Evolutionary conservation across 1,284 basidiomycete species (phyloP).

Genomic region (Cryptococcus sp.): DNA sequence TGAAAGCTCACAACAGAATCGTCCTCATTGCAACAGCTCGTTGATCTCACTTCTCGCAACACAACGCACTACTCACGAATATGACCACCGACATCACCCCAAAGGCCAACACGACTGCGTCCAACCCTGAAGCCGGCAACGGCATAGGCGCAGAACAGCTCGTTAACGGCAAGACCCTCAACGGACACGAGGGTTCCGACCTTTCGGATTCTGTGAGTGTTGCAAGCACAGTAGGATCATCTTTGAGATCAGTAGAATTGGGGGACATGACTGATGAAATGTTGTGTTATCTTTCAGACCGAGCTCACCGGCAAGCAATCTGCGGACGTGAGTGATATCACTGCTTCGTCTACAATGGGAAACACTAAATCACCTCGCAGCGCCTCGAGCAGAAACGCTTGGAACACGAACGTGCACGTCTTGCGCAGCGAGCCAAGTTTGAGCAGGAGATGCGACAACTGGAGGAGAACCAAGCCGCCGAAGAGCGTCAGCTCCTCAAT

Average conservation of each 20-base stretch:
- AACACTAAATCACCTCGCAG: constrained; percentile 53
- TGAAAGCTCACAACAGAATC: not conserved
- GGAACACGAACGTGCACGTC: constrained; percentile 83
- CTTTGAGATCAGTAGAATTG: too few relatives aligned
- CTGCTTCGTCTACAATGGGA: not conserved
- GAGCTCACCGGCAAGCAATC: constrained; percentile 26
- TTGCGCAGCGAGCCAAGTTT: constrained; percentile 80
- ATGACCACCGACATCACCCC: constrained; percentile 39
- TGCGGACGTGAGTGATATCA: constrained; percentile 22
- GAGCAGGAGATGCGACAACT: constrained; percentile 90
- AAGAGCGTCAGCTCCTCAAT: constrained; percentile 64
- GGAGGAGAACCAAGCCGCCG: constrained; percentile 81
- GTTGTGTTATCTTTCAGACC: constrained; percentile 8
- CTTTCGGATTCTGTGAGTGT: constrained; percentile 41
- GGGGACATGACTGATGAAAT: not conserved
- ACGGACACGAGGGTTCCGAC: constrained; percentile 44
- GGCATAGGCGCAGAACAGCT: too few relatives aligned
- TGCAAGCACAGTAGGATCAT: not conserved
- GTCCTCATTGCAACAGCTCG: constrained; percentile 3
- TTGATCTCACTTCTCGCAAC: constrained; percentile 11
- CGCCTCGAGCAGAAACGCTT: constrained; percentile 85
- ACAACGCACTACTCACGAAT: constrained; percentile 11
- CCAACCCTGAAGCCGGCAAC: constrained; percentile 15
- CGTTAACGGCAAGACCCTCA: constrained; percentile 13
- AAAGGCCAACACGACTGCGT: constrained; percentile 28